phyloP scores from a whole-genome alignment of 306 rosid genomes.

The Gastrolobium villosum region DNA sequence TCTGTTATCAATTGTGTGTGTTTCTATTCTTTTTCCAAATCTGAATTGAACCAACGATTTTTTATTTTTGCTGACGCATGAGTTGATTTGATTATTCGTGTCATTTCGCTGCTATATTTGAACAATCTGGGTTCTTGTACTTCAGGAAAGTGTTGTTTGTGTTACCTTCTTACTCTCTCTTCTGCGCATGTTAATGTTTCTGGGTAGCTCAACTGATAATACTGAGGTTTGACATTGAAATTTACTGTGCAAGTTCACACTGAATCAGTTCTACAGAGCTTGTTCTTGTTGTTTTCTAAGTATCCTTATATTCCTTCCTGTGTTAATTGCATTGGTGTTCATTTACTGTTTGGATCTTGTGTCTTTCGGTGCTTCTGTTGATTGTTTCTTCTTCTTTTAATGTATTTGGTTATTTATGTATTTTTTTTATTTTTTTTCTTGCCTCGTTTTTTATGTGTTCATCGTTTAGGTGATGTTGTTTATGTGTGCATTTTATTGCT shows the following conservation, averaged over 20 bases:
- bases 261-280: not conserved
- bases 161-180: not conserved
- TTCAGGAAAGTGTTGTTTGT: not conserved
- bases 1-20: too few relatives aligned
- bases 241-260: not conserved
- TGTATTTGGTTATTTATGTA: not conserved
- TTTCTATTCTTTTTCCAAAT: slow-evolving; percentile 3
- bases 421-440: not conserved
- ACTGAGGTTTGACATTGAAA: not conserved
- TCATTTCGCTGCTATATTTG: not conserved
- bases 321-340: slow-evolving; percentile 11
- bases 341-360: slow-evolving; percentile 48
- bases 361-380: not conserved
- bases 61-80: slow-evolving; percentile 14
- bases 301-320: slow-evolving; percentile 3
- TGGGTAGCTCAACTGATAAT: not conserved
- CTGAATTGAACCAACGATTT: slow-evolving; percentile 8
- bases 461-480: not conserved
- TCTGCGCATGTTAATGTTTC: slow-evolving; percentile 3
- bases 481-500: not conserved
- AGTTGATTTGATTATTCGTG: slow-evolving; percentile 29
- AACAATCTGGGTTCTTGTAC: slow-evolving; percentile 21
- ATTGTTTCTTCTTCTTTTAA: not conserved
- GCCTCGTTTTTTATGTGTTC: not conserved
- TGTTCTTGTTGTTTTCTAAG: slow-evolving; percentile 28